Base-by-base conservation (phyloP, 148 eudicot species). In the Bassia scoparia region DNA sequence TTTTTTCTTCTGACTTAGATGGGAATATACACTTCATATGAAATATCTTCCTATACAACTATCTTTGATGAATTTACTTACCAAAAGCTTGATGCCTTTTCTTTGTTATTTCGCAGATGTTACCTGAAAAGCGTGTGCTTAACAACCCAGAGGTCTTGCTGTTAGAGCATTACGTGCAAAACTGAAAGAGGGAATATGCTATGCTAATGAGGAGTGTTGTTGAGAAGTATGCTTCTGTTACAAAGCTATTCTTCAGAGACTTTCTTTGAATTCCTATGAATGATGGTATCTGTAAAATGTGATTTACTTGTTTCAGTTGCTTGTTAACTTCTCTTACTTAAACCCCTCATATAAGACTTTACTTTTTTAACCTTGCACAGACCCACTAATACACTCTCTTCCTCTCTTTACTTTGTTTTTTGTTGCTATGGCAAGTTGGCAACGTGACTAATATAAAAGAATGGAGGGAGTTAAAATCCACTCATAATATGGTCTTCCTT, bases 141-240 rank as follows among this genome's bases (percentile, higher is more conserved):
- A 96, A 96, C 78, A 75, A 64, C 92, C 99, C 68, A 87, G 89
- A 84, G 99, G 99, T 67, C 99, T 97, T 97, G 97, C 99, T n/a
- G 99, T 95, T 70, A 83, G 97, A 87, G 99, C 97, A 73, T 78
- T 95, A 82, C 99, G 99, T 75, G 99, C 99, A 33, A 80, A 95
- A 97, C 65, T 96, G 92, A 84, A 95, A 95, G 74, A 87, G 99
- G 82, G 99, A 95, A 81, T 95, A 95, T 86, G 97, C 97, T 81
- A 78, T 89, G 84, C 78, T 79, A 76, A 95, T 95, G 99, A 90
- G 82, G 86, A 86, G 64, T 65, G 85, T 92, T 96, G 99, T 83
- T 68, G 97, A 96, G 80, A 96, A 86, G 99, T 83, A 84, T 82
- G 88, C 43, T 76, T 59, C 41, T 54, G 15, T 52, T 61, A 68